phyloP scores from a whole-genome alignment of 225 moss, liverwort and hornwort species.

The Climacium dendroides region DNA sequence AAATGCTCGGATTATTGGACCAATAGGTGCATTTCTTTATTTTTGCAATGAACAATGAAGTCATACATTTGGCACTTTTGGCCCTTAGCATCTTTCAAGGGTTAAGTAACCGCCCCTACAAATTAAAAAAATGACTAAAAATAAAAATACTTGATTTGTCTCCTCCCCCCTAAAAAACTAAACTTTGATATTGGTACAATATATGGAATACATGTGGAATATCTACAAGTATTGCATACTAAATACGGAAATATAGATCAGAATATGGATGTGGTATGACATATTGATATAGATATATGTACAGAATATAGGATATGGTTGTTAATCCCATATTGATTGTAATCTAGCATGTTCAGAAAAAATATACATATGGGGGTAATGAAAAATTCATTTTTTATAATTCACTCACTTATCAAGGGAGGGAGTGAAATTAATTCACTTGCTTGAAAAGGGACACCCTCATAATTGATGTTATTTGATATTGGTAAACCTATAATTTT shows the following conservation, averaged over 20 bases:
- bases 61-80: background rate
- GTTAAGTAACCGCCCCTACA: too few species aligned
- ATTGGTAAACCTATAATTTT: background rate
- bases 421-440: too few species aligned
- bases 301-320: background rate
- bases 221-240: background rate
- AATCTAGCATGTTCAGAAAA: background rate
- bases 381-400: background rate
- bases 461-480: background rate
- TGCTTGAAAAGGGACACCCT: too few species aligned
- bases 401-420: too few species aligned
- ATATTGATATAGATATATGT: too few species aligned
- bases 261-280: too few species aligned
- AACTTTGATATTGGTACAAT: too few species aligned
- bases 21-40: background rate
- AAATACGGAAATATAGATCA: background rate
- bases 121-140: background rate
- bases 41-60: background rate
- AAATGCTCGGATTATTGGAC: background rate
- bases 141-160: fast-evolving
- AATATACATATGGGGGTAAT: too few species aligned
- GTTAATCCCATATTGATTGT: background rate
- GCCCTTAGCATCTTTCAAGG: fast-evolving
- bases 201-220: background rate
- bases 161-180: too few species aligned